Conservation (phyloP, 176 grass and related monocot genomes). For the Aegilops sharonensis region DNA sequence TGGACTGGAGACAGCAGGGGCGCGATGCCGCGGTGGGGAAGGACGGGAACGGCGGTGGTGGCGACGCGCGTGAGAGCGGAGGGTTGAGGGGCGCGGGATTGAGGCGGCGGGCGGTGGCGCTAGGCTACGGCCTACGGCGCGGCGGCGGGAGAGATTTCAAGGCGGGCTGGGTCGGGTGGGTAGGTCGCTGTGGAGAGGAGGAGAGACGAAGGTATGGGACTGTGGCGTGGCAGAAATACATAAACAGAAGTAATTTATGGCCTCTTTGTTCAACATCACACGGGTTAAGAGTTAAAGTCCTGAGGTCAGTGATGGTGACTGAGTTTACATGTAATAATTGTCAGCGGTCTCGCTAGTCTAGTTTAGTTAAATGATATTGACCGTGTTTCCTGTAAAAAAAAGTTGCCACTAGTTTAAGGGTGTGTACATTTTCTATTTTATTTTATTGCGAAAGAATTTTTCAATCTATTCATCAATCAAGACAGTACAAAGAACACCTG, state of each 20-base stretch:
- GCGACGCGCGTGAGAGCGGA: not conserved
- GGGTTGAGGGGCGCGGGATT: not conserved
- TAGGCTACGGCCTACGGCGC: not conserved
- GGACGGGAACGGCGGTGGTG: not conserved
- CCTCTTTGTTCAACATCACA: not conserved
- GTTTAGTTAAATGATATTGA: too few species aligned
- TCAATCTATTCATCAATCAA: too few species aligned
- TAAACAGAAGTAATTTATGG: not conserved
- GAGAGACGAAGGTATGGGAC: not conserved
- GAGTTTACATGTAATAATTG: not conserved
- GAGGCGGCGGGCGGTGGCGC: not conserved
- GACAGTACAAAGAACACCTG: too few species aligned
- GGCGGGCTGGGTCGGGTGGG: not conserved
- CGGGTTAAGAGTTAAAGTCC: not conserved
- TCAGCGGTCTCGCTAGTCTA: not conserved
- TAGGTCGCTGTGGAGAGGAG: not conserved
- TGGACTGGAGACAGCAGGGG: not conserved
- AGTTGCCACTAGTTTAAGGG: too few species aligned
- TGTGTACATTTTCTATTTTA: too few species aligned
- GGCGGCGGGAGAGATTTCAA: conserved; percentile 17
- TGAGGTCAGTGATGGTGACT: not conserved
- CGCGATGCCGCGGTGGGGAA: not conserved
- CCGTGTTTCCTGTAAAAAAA: too few species aligned
- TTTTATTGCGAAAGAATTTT: too few species aligned
- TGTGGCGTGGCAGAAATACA: not conserved